Evolutionary conservation across 208 protist species (phyloP).

Genomic region (Trypanosoma scelopori): DNA sequence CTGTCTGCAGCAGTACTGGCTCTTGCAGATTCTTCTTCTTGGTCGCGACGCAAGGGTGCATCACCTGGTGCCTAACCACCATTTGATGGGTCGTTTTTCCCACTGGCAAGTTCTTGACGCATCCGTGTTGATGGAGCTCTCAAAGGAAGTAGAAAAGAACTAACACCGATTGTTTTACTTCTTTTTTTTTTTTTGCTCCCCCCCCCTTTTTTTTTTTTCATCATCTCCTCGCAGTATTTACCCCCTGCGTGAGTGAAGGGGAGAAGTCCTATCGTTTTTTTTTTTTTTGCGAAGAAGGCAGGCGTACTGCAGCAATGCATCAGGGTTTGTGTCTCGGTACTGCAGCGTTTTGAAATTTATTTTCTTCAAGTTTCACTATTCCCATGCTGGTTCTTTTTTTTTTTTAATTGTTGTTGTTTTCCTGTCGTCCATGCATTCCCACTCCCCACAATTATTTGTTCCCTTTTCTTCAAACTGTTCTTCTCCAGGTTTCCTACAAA

Average conservation of each 20-base stretch:
- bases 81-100: slow-evolving; percentile 22
- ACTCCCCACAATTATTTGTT: too few species aligned
- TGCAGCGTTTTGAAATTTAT: too few species aligned
- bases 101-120: slow-evolving; percentile 16
- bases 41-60: slow-evolving; percentile 1
- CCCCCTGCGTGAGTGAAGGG: too few species aligned
- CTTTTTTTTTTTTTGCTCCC: slow-evolving; percentile 7
- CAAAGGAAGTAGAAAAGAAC: slow-evolving; percentile 4
- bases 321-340: too few species aligned
- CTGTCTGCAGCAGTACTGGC: slow-evolving; percentile 23
- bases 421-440: not conserved
- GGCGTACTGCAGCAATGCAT: too few species aligned
- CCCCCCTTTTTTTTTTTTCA: slow-evolving; percentile 3
- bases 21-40: slow-evolving; percentile 21
- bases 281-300: too few species aligned
- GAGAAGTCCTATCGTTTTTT: too few species aligned
- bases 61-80: slow-evolving; percentile 2
- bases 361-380: not conserved
- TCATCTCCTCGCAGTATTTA: too few species aligned
- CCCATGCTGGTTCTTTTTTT: not conserved
- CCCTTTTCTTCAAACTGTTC: too few species aligned
- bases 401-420: not conserved
- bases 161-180: slow-evolving; percentile 4
- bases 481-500: slow-evolving; percentile 3
- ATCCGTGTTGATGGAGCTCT: slow-evolving; percentile 18